These are phyloP conservation scores for Aspergillus nomiae DNA, from an alignment of 2,329 filamentous ascomycete species.

Conservation along the genomic window DNA sequence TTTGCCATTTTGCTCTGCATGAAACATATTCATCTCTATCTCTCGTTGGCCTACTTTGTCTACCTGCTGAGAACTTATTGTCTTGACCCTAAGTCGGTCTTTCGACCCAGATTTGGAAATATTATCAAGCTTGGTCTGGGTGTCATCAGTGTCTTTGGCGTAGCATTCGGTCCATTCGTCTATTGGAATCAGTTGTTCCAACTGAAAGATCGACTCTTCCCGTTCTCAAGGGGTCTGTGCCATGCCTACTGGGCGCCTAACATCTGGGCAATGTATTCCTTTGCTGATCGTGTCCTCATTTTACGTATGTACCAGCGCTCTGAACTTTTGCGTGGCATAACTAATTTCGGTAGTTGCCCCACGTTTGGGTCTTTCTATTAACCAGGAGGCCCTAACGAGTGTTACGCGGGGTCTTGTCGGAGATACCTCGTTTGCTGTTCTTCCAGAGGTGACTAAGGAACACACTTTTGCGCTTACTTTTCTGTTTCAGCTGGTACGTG, in stretches of 20 bases:
- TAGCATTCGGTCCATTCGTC: slow-evolving; percentile 89
- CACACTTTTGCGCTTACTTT: slow-evolving; percentile 82
- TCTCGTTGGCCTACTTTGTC: slow-evolving; percentile 94
- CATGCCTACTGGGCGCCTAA: slow-evolving; percentile 99
- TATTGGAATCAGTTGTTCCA: slow-evolving; percentile 81
- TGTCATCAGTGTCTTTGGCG: slow-evolving; percentile 69
- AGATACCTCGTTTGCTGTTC: slow-evolving; percentile 88
- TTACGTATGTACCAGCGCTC: slow-evolving; percentile 58
- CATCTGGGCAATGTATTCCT: slow-evolving; percentile 95
- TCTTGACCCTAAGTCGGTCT: slow-evolving; percentile 73
- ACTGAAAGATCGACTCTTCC: slow-evolving; percentile 81
- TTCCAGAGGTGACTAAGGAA: slow-evolving; percentile 80
- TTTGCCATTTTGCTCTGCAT: slow-evolving; percentile 88
- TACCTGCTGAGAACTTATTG: slow-evolving; percentile 90
- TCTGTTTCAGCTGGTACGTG: slow-evolving; percentile 69
- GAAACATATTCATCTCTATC: slow-evolving; percentile 97
- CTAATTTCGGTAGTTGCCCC: slow-evolving; percentile 69
- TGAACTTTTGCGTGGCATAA: slow-evolving; percentile 2
- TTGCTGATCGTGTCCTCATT: slow-evolving; percentile 81
- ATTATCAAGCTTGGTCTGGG: slow-evolving; percentile 78
- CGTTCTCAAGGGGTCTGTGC: slow-evolving; percentile 89
- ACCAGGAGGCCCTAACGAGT: slow-evolving; percentile 75
- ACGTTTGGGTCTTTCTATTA: slow-evolving; percentile 72
- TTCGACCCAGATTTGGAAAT: slow-evolving; percentile 75
- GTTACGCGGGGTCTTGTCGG: slow-evolving; percentile 92